Evolutionary conservation across 352 stramenopile species (phyloP).

Genomic region (Sclerospora graminicola): DNA sequence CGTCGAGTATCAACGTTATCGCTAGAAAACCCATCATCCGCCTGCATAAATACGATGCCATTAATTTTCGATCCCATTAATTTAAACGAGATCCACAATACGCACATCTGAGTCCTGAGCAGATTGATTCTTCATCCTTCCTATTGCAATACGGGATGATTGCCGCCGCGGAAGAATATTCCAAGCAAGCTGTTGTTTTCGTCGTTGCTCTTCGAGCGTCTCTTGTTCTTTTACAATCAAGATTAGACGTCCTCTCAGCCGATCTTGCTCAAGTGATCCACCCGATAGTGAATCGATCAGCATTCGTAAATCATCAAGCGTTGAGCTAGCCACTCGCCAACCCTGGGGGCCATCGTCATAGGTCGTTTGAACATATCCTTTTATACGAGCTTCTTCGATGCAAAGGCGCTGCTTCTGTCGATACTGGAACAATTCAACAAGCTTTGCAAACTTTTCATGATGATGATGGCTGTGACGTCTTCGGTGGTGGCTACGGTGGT

Average conservation of each 20-base stretch:
- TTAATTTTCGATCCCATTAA: conserved; percentile 2
- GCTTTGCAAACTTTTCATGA: conserved; percentile 57
- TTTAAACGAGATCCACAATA: not conserved
- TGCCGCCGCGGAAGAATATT: conserved; percentile 70
- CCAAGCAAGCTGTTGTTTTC: conserved; percentile 63
- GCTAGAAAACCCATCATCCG: conserved; percentile 16
- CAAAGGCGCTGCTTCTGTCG: conserved; percentile 45
- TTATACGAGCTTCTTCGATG: conserved; percentile 48
- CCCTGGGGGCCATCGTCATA: conserved; percentile 39
- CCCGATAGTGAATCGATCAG: conserved; percentile 42
- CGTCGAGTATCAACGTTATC: conserved; percentile 13
- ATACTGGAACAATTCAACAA: conserved; percentile 40
- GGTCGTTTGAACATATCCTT: conserved; percentile 19
- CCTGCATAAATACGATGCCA: conserved; percentile 6
- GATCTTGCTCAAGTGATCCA: conserved; percentile 69
- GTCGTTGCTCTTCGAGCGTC: conserved; percentile 46
- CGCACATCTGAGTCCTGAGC: conserved; percentile 40
- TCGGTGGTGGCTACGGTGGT: conserved; percentile 40
- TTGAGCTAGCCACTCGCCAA: conserved; percentile 68
- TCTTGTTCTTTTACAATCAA: conserved; percentile 73
- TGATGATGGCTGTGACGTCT: conserved; percentile 49
- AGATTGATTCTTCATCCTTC: conserved; percentile 62
- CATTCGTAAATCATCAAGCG: conserved; percentile 43
- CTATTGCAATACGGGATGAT: conserved; percentile 76
- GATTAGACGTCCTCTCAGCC: conserved; percentile 60